Base-by-base conservation (phyloP, 129 eudicot genomes). In the Flaveria brownii region DNA sequence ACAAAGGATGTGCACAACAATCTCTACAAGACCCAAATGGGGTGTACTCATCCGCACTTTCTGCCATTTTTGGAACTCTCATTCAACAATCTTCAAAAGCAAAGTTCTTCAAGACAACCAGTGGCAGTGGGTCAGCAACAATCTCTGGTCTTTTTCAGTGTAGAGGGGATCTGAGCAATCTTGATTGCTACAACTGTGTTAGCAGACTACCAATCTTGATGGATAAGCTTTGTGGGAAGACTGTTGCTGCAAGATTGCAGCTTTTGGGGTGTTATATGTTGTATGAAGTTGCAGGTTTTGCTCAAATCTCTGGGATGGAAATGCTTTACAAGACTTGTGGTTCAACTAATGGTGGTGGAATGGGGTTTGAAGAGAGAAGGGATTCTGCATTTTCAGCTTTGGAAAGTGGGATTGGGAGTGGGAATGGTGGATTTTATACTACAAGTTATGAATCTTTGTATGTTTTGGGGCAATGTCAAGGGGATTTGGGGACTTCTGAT, bases 1-100 rank as follows among this genome's bases (percentile, higher is more conserved):
- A 89, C 92, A 92, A 88, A 78, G 98, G 98, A 9, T 92, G 98
- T 86, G 93, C 96, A 23, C 86, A 88, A 6, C 94, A 90, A 80
- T 10, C 87, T 25, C 42, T 92, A 51, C 77, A 91, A 82, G 96
- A 92, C 84, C 96, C 98, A 78, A 87, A 86, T 51, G 96, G 96
- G 20, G 86, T 82, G 8, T 91, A 89, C 84, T 84, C 93, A 45
- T 93, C 89, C 84, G 91, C 94, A 26, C 85, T 92, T 6, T 86
- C 98, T 9, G 69, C 91, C 64, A 89, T 92, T 41, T 92, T 84
- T 77, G 98, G 93, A 12, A 85, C 88, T 12, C 82, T 92, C 5
- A 75, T 90, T 50, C 79, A 87, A 68, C 98, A 92, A 72, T 92
- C 98, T 68, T 89, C 96, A 64, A 92, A 90, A 72, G 61, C 92